Conservation (phyloP, 2,329 filamentous ascomycete genomes). For the Ramichloridium luteum region DNA sequence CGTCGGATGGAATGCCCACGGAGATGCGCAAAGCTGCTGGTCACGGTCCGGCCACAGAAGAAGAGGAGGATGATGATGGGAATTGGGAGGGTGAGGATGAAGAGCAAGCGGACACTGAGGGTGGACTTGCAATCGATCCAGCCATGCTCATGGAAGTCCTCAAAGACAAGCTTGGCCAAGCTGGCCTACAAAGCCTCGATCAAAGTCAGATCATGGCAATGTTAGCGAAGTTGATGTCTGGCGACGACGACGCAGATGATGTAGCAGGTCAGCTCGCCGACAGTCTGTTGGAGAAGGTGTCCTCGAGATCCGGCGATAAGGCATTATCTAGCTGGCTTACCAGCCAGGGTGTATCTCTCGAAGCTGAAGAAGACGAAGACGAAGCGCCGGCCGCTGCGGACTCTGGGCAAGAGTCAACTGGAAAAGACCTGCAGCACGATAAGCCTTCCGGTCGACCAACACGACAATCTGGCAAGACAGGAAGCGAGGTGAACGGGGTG, state of each 20-base stretch:
- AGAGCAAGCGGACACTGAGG: constrained; percentile 11
- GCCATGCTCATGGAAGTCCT: constrained; percentile 26
- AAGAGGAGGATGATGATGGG: constrained; percentile 12
- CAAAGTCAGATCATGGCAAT: constrained; percentile 31
- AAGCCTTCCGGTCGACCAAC: no score
- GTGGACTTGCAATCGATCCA: constrained; percentile 24
- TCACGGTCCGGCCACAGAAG: constrained; percentile 8
- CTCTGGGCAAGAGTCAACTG: no score
- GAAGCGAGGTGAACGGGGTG: background rate
- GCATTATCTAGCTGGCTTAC: constrained; percentile 23
- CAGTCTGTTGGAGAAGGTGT: constrained; percentile 27
- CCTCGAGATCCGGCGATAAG: constrained; percentile 14
- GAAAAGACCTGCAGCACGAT: no score
- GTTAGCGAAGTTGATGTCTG: constrained; percentile 33
- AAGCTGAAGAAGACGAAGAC: constrained; percentile 21
- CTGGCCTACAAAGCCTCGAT: constrained; percentile 29
- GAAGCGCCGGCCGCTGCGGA: no score
- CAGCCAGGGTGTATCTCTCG: constrained; percentile 21
- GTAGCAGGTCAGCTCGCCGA: constrained; percentile 32
- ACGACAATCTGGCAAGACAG: background rate
- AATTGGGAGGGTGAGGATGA: constrained; percentile 13
- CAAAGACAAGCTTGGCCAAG: constrained; percentile 19
- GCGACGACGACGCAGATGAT: constrained; percentile 30
- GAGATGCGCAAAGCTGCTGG: constrained; percentile 6
- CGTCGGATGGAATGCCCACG: constrained; percentile 2